Percentiles rank a stretch among this genome's conserved stretches.
phyloP scores from a whole-genome alignment of 257 asterid species.

The Avicennia marina region DNA sequence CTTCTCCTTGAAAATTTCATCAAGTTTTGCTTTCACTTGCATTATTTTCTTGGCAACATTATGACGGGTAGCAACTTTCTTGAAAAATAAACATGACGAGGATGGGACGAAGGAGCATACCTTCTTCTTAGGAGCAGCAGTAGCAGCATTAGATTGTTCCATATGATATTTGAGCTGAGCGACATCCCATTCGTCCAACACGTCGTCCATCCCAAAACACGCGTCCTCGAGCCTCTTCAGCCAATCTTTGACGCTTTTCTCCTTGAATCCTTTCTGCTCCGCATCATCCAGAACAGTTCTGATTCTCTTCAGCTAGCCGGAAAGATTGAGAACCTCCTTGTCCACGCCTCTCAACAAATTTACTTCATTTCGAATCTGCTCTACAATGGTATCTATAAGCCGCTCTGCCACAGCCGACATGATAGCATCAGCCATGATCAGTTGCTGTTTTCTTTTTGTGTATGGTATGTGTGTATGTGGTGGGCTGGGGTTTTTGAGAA shows the following conservation, averaged over 20 bases:
- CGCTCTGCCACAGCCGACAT: neutral
- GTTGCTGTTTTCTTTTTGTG: neutral
- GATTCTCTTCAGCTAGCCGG: neutral
- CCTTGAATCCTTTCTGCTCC: neutral
- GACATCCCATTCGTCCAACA: conserved; percentile 17
- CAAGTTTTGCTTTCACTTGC: conserved; percentile 12
- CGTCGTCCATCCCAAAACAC: conserved; percentile 15
- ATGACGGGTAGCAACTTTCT: conserved; percentile 4
- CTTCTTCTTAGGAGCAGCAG: neutral
- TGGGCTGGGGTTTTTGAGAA: neutral
- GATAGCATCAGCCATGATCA: conserved; percentile 10
- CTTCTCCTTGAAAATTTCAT: conserved; percentile 7
- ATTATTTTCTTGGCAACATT: conserved; percentile 18
- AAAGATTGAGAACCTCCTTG: neutral
- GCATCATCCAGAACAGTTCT: conserved; percentile 13
- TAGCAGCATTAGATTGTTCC: neutral
- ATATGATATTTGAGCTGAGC: neutral
- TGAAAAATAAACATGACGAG: conserved; percentile 18
- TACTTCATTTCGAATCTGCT: conserved; percentile 10
- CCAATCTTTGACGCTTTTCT: conserved; percentile 5
- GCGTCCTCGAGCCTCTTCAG: conserved; percentile 8
- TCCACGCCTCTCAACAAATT: conserved; percentile 14
- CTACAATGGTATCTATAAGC: neutral
- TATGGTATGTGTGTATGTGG: neutral
- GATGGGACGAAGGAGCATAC: neutral